Evolutionary conservation across 225 moss, liverwort and hornwort genomes (phyloP).

Genomic region (Thuidium tamariscinum): DNA sequence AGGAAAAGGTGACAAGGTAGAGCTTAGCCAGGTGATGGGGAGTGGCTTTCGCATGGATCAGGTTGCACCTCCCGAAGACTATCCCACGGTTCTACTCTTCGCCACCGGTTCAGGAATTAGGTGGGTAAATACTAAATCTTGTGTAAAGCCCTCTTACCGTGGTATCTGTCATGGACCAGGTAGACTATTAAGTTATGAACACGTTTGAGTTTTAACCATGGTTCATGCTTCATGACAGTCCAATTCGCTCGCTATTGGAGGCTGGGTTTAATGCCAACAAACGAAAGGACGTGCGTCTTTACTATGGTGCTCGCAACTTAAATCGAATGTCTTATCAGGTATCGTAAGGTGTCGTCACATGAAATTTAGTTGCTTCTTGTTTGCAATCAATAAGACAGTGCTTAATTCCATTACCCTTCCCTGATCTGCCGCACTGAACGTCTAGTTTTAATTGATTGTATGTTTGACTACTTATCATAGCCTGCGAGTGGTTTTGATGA

Average conservation of each 20-base stretch:
- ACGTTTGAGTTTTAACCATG: not conserved
- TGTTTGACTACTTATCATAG: not conserved
- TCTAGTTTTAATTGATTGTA: not conserved
- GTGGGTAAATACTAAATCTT: constrained; percentile 8
- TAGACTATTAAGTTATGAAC: not conserved
- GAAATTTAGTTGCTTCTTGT: not conserved
- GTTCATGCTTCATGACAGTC: constrained; percentile 41
- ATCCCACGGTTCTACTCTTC: constrained; percentile 69
- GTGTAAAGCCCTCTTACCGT: not conserved
- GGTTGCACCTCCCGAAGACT: constrained; percentile 52
- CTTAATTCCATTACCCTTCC: not conserved
- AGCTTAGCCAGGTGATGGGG: constrained; percentile 93
- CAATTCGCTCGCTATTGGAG: constrained; percentile 77
- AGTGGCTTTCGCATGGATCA: constrained; percentile 68
- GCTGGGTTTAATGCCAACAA: constrained; percentile 62
- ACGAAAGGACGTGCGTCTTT: constrained; percentile 80
- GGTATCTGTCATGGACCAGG: not conserved
- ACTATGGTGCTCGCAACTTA: constrained; percentile 86
- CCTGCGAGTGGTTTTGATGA: not conserved
- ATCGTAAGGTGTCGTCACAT: not conserved
- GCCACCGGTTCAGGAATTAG: constrained; percentile 99
- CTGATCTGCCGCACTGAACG: not conserved
- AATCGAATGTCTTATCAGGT: constrained; percentile 98
- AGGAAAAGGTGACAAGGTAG: constrained; percentile 75
- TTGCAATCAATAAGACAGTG: not conserved